Percentiles rank a stretch among this genome's conserved stretches.
phyloP scores from a whole-genome alignment of 192 early-diverging fungal species.

The Entophlyctis luteolus region DNA sequence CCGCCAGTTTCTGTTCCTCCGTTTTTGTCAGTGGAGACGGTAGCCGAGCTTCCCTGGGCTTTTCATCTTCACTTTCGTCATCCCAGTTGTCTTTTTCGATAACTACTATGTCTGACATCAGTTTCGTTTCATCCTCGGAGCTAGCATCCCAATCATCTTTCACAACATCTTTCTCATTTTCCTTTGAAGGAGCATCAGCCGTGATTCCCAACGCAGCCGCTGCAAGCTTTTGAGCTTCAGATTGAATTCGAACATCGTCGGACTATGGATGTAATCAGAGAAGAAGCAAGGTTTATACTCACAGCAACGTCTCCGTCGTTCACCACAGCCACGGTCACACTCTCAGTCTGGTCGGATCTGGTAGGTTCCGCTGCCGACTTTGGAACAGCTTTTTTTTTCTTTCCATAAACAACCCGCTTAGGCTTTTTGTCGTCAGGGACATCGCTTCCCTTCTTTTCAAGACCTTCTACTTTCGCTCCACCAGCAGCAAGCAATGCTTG shows the following conservation, averaged over 20 bases:
- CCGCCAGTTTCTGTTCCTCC: too few relatives aligned
- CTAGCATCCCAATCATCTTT: slow-evolving; percentile 56
- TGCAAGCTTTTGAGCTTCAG: slow-evolving; percentile 25
- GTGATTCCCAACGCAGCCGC: slow-evolving; percentile 3
- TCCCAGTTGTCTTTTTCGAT: slow-evolving; percentile 63
- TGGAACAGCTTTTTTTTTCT: slow-evolving; percentile 65
- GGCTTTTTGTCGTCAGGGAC: slow-evolving; percentile 46
- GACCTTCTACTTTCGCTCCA: slow-evolving; percentile 65
- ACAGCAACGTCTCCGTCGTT: not conserved
- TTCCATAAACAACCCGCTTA: slow-evolving; percentile 70
- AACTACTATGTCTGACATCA: too few relatives aligned
- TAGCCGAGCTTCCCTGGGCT: not conserved
- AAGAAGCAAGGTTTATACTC: not conserved
- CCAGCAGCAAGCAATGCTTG: slow-evolving; percentile 79
- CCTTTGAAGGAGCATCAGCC: slow-evolving; percentile 21
- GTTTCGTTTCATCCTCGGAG: slow-evolving; percentile 52
- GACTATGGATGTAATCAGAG: slow-evolving; percentile 5
- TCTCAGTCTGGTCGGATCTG: slow-evolving; percentile 12
- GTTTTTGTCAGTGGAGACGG: too few relatives aligned
- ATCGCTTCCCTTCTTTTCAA: slow-evolving; percentile 37
- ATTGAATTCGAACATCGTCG: slow-evolving; percentile 23
- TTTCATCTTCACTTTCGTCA: slow-evolving; percentile 39
- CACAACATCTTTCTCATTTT: slow-evolving; percentile 48
- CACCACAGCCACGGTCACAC: too few relatives aligned
- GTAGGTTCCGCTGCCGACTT: slow-evolving; percentile 24